Evolutionary conservation across 768 basidiomycete species (phyloP), one percentile per base, ranked within the genome.

Genomic region (Mycena filopes): DNA sequence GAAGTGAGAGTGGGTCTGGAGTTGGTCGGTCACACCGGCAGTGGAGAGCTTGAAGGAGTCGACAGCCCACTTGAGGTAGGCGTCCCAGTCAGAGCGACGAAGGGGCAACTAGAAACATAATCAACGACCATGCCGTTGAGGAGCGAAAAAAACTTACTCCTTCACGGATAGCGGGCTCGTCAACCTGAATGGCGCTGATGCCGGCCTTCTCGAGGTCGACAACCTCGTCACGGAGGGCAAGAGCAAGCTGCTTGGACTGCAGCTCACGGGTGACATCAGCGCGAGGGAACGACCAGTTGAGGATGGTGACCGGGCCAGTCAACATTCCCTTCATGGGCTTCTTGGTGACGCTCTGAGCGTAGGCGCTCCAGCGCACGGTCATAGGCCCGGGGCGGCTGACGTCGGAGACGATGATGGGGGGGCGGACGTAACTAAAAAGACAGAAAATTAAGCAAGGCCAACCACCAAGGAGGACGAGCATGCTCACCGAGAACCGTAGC

Each of bases 211-310:
- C 95, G 73, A 99, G 93, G 83, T 99, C 98, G 70, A 95, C 71
- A 68, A 99, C 98, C 80, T 99, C 98, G 75, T 99, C 98, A 71
- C 98, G 96, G 76, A 99, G 94, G 60, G 98, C 92, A 69, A 99
- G 88, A 60, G 98, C 98, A 70, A 99, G 89, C 80, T 99, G 98
- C 86, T 96, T 95, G 78, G 95, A 96, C 83, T 99, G 98, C 70
- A 96, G 80, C 82, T 99, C 97, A 77, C 94, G 94, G 58, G 92
- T 89, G 71, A 99, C 92, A 77, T 99, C 98, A 70, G 95, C 95
- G 79, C 98, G 97, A 75, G 98, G 98, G 96, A 99, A 99, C 36
- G 98, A 99, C 98, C 98, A 99, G 87, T 99, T 99, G 81, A 99
- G 89, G 81, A 99, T 98, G 67, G 95, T 96, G 78, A 98, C 96